A percentile compares a stretch with the other conserved stretches of the same genome.
These are phyloP conservation scores for Colletotrichum plurivorum DNA, from an alignment of 2,329 filamentous ascomycete genomes.

Conservation along the genomic window DNA sequence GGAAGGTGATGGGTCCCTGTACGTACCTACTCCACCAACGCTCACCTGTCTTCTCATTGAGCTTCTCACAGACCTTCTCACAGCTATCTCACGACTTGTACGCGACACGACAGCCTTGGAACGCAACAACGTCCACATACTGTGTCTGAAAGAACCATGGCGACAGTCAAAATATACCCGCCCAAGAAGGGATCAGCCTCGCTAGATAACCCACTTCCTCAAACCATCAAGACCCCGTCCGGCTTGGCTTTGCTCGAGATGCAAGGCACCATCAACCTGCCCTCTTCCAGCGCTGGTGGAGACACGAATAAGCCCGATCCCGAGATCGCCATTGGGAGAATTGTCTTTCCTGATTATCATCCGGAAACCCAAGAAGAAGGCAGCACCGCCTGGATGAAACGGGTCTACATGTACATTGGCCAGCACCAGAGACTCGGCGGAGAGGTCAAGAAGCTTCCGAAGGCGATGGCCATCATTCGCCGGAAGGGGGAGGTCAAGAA, in stretches of 20 bases:
- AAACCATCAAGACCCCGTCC: conserved; percentile 88
- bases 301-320: conserved; percentile 44
- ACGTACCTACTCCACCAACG: background rate
- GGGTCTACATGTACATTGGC: conserved; percentile 89
- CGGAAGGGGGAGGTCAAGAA: conserved; percentile 58
- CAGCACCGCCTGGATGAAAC: conserved; percentile 87
- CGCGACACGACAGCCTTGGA: background rate
- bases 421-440: conserved; percentile 90
- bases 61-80: background rate
- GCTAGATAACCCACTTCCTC: conserved; percentile 74
- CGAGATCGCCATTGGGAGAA: conserved; percentile 74
- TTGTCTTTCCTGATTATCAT: conserved; percentile 84
- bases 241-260: conserved; percentile 93
- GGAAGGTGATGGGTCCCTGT: conserved; percentile 9
- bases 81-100: background rate
- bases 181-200: conserved; percentile 43
- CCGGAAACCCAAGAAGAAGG: conserved; percentile 60
- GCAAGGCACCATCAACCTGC: conserved; percentile 89
- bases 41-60: background rate
- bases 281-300: conserved; percentile 56
- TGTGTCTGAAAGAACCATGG: conserved; percentile 45
- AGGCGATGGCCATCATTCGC: conserved; percentile 83
- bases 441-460: conserved; percentile 88
- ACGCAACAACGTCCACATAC: background rate
- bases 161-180: conserved; percentile 59